A percentile compares a stretch with the other conserved stretches of the same genome.
These are phyloP conservation scores for Balamuthia mandrillaris DNA, from an alignment of 208 protist genomes.

Conservation along the genomic window DNA sequence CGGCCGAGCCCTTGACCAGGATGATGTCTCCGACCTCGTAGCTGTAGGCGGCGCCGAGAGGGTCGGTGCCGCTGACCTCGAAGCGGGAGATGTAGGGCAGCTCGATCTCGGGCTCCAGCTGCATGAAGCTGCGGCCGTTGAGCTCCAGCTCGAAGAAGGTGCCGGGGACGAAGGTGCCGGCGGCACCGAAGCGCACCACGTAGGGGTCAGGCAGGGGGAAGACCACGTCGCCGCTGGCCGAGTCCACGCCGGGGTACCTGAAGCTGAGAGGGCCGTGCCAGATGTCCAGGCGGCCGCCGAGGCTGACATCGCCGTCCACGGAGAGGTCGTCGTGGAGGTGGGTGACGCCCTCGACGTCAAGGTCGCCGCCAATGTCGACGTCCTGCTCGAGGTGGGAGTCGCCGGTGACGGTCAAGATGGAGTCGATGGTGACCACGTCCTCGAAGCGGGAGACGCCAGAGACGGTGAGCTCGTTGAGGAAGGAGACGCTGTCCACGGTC, in stretches of 20 bases:
- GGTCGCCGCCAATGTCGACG: background rate
- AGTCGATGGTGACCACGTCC: background rate
- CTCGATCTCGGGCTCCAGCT: conserved; percentile 14
- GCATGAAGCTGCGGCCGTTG: background rate
- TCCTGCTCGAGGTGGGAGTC: background rate
- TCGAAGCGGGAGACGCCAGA: background rate
- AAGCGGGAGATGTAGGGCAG: background rate
- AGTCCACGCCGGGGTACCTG: background rate
- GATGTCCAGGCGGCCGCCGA: background rate
- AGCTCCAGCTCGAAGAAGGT: background rate
- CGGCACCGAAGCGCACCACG: background rate
- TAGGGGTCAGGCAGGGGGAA: too few relatives aligned
- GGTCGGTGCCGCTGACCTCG: background rate
- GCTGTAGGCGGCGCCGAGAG: too few relatives aligned
- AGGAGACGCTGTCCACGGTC: background rate
- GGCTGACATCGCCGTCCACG: background rate
- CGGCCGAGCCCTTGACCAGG: background rate
- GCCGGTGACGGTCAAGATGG: background rate
- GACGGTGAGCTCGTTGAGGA: background rate
- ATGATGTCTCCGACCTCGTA: conserved; percentile 19
- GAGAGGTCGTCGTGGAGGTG: background rate
- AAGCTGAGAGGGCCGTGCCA: background rate
- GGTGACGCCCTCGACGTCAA: background rate
- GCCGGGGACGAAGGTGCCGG: background rate
- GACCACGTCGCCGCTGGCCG: too few relatives aligned